phyloP scores from a whole-genome alignment of 176 grass and related monocot species.

The Aegilops umbellulata region DNA sequence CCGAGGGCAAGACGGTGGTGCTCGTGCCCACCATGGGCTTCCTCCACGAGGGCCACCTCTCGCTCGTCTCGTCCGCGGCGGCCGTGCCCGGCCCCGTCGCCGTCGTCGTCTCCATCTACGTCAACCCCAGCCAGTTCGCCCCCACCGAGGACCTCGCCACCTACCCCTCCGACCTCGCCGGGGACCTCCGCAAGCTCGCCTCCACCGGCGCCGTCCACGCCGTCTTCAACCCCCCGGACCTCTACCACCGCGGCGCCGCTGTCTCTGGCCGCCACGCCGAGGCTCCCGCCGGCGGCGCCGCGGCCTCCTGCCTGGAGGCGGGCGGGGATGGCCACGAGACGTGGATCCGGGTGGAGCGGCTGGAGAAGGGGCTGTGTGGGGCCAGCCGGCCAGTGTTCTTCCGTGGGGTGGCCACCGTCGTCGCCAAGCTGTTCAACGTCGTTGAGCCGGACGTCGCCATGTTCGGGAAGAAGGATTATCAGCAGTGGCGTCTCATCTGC shows the following conservation, averaged over 20 bases:
- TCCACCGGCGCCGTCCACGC: constrained; percentile 50
- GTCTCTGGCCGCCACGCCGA: no score
- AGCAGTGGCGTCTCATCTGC: constrained; percentile 84
- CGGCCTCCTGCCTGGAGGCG: constrained; percentile 65
- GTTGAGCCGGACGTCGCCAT: constrained; percentile 78
- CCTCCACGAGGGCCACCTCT: constrained; percentile 87
- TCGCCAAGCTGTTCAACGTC: constrained; percentile 81
- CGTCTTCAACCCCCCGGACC: constrained; percentile 62
- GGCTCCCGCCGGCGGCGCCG: background rate
- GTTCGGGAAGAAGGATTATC: constrained; percentile 99
- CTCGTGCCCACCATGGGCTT: constrained; percentile 95
- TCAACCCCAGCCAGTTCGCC: constrained; percentile 86
- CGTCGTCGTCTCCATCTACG: constrained; percentile 80
- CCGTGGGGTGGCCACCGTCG: constrained; percentile 75
- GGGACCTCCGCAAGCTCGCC: constrained; percentile 70
- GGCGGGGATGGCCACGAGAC: constrained; percentile 60
- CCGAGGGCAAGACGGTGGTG: constrained; percentile 53
- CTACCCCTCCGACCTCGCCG: constrained; percentile 70
- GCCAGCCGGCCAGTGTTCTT: constrained; percentile 78
- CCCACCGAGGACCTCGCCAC: constrained; percentile 68
- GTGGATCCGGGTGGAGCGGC: constrained; percentile 76
- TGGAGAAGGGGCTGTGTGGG: constrained; percentile 78
- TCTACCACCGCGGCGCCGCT: constrained; percentile 48
- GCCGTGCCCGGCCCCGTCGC: constrained; percentile 35
- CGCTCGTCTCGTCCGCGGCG: constrained; percentile 52